These are phyloP conservation scores for Syncephalastrum sp. DNA, from an alignment of 371 early-diverging fungal species.

Conservation along the genomic window DNA sequence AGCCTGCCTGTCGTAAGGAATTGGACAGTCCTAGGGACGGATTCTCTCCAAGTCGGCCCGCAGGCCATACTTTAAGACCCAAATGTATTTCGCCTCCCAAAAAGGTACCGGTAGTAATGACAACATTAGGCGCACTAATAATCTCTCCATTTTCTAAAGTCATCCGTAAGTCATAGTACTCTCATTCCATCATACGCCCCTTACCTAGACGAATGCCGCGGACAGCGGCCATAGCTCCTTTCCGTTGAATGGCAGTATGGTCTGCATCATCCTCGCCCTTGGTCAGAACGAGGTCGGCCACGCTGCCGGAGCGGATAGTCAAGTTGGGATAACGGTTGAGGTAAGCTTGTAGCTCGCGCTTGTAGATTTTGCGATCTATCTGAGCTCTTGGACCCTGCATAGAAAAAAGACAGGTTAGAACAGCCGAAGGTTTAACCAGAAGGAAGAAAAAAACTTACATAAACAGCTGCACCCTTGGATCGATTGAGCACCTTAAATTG, in stretches of 20 bases:
- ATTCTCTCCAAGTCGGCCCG: conserved; percentile 77
- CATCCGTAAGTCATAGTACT: neutral
- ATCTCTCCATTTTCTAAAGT: conserved; percentile 61
- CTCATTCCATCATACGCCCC: neutral
- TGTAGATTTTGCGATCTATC: conserved; percentile 81
- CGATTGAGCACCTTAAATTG: conserved; percentile 85
- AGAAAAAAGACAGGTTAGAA: neutral
- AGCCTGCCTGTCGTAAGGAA: conserved; percentile 74
- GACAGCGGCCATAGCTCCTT: conserved; percentile 30
- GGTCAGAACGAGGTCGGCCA: conserved; percentile 67
- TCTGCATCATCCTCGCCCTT: conserved; percentile 35
- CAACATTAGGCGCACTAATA: conserved; percentile 69
- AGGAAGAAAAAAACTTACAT: conserved; percentile 41
- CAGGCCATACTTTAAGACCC: conserved; percentile 72
- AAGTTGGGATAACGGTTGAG: conserved; percentile 69
- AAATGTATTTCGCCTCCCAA: conserved; percentile 84
- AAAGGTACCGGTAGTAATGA: conserved; percentile 88
- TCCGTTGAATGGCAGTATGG: conserved; percentile 18
- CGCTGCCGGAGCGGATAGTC: conserved; percentile 69
- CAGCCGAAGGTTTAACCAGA: neutral
- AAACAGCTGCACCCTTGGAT: conserved; percentile 87
- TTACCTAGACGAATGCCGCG: conserved; percentile 45
- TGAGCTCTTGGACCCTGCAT: conserved; percentile 79
- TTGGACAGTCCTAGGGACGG: conserved; percentile 77
- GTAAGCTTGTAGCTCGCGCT: conserved; percentile 67